Conservation (phyloP, 192 early-diverging fungal genomes). For the Umbelopsis ramanniana region DNA sequence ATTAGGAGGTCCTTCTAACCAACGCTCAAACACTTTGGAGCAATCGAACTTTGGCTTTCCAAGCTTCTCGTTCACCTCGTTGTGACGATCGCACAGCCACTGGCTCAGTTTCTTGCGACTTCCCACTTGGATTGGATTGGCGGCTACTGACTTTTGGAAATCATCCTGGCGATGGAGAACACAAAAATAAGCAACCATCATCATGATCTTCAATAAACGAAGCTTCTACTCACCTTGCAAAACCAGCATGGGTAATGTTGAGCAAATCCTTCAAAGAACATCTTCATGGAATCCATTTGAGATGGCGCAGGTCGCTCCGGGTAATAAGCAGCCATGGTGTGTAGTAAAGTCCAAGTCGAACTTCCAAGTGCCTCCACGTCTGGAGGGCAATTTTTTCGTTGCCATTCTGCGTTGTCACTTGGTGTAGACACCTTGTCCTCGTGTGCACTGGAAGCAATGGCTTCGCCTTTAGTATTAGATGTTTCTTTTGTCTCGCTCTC, state of each 20-base stretch:
- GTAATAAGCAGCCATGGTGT: constrained; percentile 98
- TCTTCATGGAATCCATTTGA: constrained; percentile 79
- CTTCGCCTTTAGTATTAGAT: constrained; percentile 21
- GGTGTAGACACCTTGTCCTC: constrained; percentile 22
- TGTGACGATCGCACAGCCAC: constrained; percentile 96
- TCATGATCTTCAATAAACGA: no score
- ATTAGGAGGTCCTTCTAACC: constrained; percentile 80
- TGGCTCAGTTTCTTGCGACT: constrained; percentile 67
- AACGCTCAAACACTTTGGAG: constrained; percentile 90
- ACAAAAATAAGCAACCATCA: neutral
- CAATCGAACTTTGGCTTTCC: constrained; percentile 95
- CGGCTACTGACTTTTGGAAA: constrained; percentile 76
- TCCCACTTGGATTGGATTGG: constrained; percentile 76
- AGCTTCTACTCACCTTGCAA: constrained; percentile 61
- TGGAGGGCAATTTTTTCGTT: constrained; percentile 70
- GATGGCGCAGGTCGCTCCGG: constrained; percentile 72
- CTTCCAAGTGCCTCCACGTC: constrained; percentile 83
- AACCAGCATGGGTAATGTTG: constrained; percentile 92
- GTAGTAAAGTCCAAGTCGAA: constrained; percentile 97
- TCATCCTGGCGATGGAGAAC: constrained; percentile 53
- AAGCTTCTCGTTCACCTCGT: constrained; percentile 89
- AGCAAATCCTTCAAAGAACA: constrained; percentile 75
- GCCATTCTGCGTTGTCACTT: constrained; percentile 29
- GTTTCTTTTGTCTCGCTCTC: constrained; percentile 24
- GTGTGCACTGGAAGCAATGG: neutral